Evolutionary conservation across 345 rosid genomes (phyloP), one percentile per base, ranked within the genome.

Genomic region (Hibiscus mutabilis): DNA sequence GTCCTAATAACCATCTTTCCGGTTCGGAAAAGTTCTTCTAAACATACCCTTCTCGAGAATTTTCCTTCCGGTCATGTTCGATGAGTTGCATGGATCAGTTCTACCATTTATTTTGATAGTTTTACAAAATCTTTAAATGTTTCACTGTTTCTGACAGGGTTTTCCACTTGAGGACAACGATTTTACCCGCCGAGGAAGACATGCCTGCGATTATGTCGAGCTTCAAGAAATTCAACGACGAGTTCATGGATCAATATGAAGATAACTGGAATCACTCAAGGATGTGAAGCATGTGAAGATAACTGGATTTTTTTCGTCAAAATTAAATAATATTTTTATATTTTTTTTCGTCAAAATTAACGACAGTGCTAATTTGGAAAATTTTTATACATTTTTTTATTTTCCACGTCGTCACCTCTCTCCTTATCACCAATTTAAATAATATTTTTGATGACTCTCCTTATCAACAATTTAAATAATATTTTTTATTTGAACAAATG

Each of bases 191-290:
- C 0, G 97, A 92, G 82, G 96, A 91, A 79, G 99, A 95, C 73
- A 90, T 95, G 97, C 97, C 99, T 0, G 97, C 59, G 75, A 95
- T 95, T 74, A 87, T 95, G 99, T 84, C 72, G 1, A 87, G 93
- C 76, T 95, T 91, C 96, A 95, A 90, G 93, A 90, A 87, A 86
- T 95, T 92, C 92, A 95, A 95, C 10, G 89, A 95, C 55, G 92
- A 86, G 80, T 95, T 95, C 90, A 95, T 95, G 99, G 88, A 83
- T 81, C 88, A 84, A 68, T 90, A 92, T 5, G 97, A 91, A 62
- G 93, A 85, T 51, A 47, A 80, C 24, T 71, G 84, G 75, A 94
- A 96, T 64, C 87, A 87, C 73, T 95, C 97, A 24, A 90, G 97
- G 85, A 84, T 95, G 88, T 95, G 82, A 81, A 63, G 59, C 57